Evolutionary conservation across 176 grass and related monocot species (phyloP).

Genomic region (Cenchrus purpureus): DNA sequence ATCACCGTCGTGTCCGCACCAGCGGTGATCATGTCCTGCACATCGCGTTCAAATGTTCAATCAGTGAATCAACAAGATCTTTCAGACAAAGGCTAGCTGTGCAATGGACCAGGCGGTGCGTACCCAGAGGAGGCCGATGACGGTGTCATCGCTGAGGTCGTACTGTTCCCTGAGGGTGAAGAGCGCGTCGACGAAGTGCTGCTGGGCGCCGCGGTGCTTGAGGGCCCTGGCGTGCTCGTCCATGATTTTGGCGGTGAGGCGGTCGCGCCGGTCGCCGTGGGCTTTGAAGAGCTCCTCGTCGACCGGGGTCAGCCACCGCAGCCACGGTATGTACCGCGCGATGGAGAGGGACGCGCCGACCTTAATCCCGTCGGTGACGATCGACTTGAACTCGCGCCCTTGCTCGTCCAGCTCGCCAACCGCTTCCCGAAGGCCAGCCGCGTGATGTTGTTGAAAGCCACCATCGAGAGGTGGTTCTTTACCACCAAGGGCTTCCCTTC

Average conservation of each 20-base stretch:
- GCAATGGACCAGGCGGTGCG: background rate
- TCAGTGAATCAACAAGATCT: background rate
- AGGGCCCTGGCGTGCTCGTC: conserved; percentile 70
- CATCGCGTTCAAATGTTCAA: background rate
- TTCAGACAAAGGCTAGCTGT: background rate
- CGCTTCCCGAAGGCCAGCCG: conserved; percentile 84
- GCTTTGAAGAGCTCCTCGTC: conserved; percentile 54
- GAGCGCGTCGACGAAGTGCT: conserved; percentile 73
- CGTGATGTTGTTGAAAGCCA: conserved; percentile 82
- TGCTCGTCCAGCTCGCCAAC: conserved; percentile 76
- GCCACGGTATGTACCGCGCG: conserved; percentile 52
- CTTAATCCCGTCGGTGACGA: conserved; percentile 71
- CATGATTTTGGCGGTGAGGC: conserved; percentile 64
- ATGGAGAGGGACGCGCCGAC: conserved; percentile 76
- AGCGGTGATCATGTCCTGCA: conserved; percentile 72
- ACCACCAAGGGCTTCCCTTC: conserved; percentile 48
- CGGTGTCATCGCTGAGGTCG: conserved; percentile 70
- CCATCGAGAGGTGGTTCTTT: conserved; percentile 49
- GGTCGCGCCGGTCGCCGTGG: conserved; percentile 55
- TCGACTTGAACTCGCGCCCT: conserved; percentile 74
- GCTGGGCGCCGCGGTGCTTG: conserved; percentile 51
- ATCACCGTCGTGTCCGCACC: conserved; percentile 78
- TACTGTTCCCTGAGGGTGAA: conserved; percentile 66
- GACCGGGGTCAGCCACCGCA: conserved; percentile 58
- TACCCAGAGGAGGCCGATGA: conserved; percentile 80